Percentiles rank a stretch among this genome's conserved stretches.
Evolutionary conservation across 441 rosid genomes (phyloP).

Genomic region (Geranium incanum): DNA sequence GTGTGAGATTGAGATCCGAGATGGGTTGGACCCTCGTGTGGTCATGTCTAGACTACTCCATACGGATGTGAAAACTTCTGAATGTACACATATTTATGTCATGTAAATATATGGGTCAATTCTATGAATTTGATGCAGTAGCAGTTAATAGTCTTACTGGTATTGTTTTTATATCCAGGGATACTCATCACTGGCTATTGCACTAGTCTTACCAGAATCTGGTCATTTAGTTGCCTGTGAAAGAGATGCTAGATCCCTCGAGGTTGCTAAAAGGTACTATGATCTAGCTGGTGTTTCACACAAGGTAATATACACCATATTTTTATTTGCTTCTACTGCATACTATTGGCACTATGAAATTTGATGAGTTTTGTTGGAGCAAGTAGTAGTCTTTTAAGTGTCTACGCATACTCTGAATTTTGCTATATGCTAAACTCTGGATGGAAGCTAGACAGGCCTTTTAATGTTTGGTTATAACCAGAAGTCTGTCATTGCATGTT

Average conservation of each 20-base stretch:
- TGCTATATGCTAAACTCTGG: background rate
- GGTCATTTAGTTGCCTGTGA: constrained; percentile 85
- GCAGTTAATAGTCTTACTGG: background rate
- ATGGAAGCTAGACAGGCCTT: background rate
- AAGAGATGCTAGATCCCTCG: constrained; percentile 62
- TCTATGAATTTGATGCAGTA: background rate
- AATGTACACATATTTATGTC: background rate
- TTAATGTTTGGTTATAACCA: background rate
- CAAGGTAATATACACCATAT: constrained; percentile 39
- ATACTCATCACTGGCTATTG: constrained; percentile 83
- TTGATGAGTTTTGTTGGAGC: background rate
- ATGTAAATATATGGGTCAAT: background rate
- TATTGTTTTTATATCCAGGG: constrained; percentile 39
- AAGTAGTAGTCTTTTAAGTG: constrained; percentile 4
- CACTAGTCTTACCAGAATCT: constrained; percentile 64
- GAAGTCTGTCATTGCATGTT: background rate
- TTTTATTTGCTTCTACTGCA: constrained; percentile 1
- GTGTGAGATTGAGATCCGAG: too few species aligned
- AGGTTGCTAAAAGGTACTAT: constrained; percentile 66
- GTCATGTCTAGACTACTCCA: too few species aligned
- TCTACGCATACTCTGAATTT: background rate
- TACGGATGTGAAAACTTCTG: too few species aligned
- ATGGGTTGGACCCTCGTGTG: too few species aligned
- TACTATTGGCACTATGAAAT: background rate
- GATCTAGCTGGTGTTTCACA: constrained; percentile 66